Base-by-base conservation (phyloP, 1,139 yeast genomes). In the Pneumocystis oryctolagi region DNA sequence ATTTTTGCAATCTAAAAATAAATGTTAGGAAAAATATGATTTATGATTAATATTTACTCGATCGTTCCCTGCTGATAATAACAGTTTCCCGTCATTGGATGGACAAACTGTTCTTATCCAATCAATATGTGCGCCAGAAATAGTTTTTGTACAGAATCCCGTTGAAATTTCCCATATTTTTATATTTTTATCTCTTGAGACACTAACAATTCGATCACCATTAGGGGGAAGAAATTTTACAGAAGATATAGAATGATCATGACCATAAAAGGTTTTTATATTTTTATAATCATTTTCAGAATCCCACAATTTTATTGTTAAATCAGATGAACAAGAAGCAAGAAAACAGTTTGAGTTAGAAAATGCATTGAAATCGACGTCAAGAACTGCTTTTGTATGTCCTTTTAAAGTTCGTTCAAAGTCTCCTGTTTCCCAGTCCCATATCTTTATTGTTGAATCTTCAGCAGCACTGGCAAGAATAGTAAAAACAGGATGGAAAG, bases 171-270 rank as follows among this genome's bases (percentile, higher is more conserved):
- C 94, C 97, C 97, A 90, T 1, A 85, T 73, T 66, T 84, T 83
- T 2, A 88, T 79, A 0, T 88, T 76, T 30, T 78, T 79, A 72
- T 90, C 97, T 66, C 97, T 78, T 2, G 96, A 87, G 25, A 84
- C 88, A 2, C 90, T 83, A 61, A 86, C 82, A 31, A 89, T 72
- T 55, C 74, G 76, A 20, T 72, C 71, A 2, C 79, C 78, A 56
- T 71, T 66, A 1, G 73, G 67, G 34, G 80, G 78, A 39, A 79
- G 76, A 71, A 87, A 85, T 32, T 77, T 75, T 14, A 88, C 76
- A 1, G 83, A 77, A 0, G 95, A 86, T 0, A 90, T 83, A 1
- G 94, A 84, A 72, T 89, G 96, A 66, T 89, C 95, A 73, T 90
- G 97, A n/a, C 97, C 97, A 0, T 84, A 76, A 28, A 90, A 75